Conservation (phyloP, 768 basidiomycete species). For the Tricholoma bakamatsutake region DNA sequence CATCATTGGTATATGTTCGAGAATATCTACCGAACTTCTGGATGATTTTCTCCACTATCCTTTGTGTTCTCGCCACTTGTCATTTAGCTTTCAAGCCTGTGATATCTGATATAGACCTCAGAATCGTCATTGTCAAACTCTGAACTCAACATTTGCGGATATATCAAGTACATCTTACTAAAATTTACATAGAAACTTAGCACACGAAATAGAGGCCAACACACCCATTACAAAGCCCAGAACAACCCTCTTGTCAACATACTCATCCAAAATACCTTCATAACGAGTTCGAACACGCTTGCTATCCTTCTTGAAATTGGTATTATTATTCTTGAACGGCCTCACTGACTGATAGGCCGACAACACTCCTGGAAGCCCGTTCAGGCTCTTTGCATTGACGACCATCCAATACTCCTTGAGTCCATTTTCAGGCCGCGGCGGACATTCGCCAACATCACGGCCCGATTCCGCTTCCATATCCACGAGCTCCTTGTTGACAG, state of each 20-base stretch:
- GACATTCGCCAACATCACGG: conserved; percentile 5
- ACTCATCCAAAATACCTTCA: neutral
- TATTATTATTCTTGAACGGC: conserved; percentile 6
- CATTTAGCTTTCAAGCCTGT: too few relatives aligned
- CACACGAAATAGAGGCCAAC: neutral
- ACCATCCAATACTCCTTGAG: conserved; percentile 51
- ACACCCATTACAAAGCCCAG: neutral
- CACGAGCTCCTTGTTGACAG: conserved; percentile 33
- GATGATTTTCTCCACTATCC: too few relatives aligned
- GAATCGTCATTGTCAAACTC: neutral
- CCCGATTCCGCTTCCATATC: conserved; percentile 26
- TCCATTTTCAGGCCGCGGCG: conserved; percentile 26
- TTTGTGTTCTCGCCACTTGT: too few relatives aligned
- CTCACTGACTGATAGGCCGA: conserved; percentile 18
- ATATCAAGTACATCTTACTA: neutral
- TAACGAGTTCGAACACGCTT: neutral
- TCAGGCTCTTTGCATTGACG: conserved; percentile 46
- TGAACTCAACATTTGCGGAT: neutral
- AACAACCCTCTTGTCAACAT: neutral
- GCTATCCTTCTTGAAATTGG: neutral
- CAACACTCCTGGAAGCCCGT: conserved; percentile 48
- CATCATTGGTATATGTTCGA: too few relatives aligned
- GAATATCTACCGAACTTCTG: too few relatives aligned
- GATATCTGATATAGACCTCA: too few relatives aligned
- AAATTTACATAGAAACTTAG: neutral